Base-by-base conservation (phyloP, 1,139 yeast genomes). In the Debaryomyces robertsiae region DNA sequence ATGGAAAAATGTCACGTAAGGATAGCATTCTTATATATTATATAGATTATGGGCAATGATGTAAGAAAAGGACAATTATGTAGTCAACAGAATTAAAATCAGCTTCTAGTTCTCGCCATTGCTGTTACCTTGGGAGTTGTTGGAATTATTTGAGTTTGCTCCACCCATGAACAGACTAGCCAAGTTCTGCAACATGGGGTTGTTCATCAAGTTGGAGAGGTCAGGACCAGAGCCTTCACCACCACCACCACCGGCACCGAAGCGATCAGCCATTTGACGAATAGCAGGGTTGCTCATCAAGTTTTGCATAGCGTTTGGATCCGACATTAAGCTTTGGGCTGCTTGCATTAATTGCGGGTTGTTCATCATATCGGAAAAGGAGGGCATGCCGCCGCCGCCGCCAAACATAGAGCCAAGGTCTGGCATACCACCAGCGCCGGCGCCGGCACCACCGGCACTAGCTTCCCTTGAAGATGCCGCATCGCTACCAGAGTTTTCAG, bases 291-390 rank as follows among this genome's bases (percentile, higher is more conserved):
- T 87, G 62, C 69, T 80, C 90, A 91, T 82, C 61, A 91, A 69
- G 42, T 82, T 81, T 48, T 70, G 75, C 72, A 91, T 69, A 37
- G 95, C 91, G 32, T 71, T 77, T 24, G 98, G 98, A 61, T 91
- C 84, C 45, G 82, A 80, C 96, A 91, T 90, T 85, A 93, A 79
- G 58, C 81, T 81, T 63, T 89, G 94, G 30, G 98, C 98, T 57
- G 95, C 94, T 67, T 86, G 89, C 88, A 84, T 84, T 46, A 93
- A 63, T 63, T 84, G 90, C 13, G 98, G 98, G 66, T 91, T 89
- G 67, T 79, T 84, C 83, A 93, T 75, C 71, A 91, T 66, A 14
- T 81, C 81, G 10, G 74, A 59, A 36, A 77, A 61, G 39, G 63
- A 58, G 42, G 80, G 80, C 71, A 79, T 72, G 38, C 88, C 87